A percentile compares a stretch with the other conserved stretches of the same genome.
Evolutionary conservation across 208 protist species (phyloP).

Genomic region (Trypanosoma avium): DNA sequence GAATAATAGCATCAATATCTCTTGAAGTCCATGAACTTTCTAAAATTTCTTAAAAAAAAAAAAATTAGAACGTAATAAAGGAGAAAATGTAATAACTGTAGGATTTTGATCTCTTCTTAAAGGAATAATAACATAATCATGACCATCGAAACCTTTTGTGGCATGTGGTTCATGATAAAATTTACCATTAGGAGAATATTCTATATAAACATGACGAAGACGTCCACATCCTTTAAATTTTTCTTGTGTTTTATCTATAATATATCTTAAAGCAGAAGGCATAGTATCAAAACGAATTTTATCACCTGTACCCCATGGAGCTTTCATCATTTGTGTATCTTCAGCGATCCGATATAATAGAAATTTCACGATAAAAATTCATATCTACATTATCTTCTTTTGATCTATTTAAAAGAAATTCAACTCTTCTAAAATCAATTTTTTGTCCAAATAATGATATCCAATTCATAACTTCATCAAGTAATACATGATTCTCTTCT

Average conservation of each 20-base stretch:
- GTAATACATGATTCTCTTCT: slow-evolving; percentile 43
- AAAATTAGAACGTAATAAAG: slow-evolving; percentile 61
- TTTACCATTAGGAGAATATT: slow-evolving; percentile 75
- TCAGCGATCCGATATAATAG: slow-evolving; percentile 81
- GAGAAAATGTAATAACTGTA: slow-evolving; percentile 76
- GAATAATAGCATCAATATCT: slow-evolving; percentile 74
- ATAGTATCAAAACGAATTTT: slow-evolving; percentile 52
- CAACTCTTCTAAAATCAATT: slow-evolving; percentile 57
- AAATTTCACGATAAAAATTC: slow-evolving; percentile 38
- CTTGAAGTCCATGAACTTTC: slow-evolving; percentile 74
- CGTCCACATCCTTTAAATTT: slow-evolving; percentile 56
- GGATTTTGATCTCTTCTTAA: slow-evolving; percentile 51
- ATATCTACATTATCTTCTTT: slow-evolving; percentile 18
- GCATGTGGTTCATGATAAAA: slow-evolving; percentile 62
- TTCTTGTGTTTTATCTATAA: slow-evolving; percentile 46
- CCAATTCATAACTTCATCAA: slow-evolving; percentile 68
- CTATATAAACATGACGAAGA: slow-evolving; percentile 84
- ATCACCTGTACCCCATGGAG: slow-evolving; percentile 84
- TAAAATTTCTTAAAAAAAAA: slow-evolving; percentile 60
- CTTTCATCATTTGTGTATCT: slow-evolving; percentile 80
- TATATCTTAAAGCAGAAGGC: slow-evolving; percentile 65
- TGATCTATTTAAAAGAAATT: not conserved
- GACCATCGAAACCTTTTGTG: slow-evolving; percentile 79
- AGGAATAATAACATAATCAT: slow-evolving; percentile 89
- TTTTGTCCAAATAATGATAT: slow-evolving; percentile 43